Percentiles rank a stretch among this genome's conserved stretches.
These are phyloP conservation scores for Phaeosphaeria sp. DNA, from an alignment of 2,329 filamentous ascomycete genomes.

Conservation along the genomic window DNA sequence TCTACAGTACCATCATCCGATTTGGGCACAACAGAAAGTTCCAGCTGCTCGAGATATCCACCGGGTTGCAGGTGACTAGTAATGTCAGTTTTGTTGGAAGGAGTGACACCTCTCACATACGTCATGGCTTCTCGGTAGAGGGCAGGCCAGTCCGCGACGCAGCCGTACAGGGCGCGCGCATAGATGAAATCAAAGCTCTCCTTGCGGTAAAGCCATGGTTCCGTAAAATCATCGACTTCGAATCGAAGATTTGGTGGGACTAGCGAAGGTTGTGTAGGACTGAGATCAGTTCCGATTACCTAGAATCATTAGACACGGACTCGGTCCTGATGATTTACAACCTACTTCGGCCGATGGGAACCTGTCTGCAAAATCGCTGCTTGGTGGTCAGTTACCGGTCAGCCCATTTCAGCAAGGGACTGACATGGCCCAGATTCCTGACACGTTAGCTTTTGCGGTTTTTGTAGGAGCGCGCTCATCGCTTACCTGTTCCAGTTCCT, in stretches of 20 bases:
- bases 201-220: slow-evolving; percentile 36
- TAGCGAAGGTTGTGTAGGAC: slow-evolving; percentile 48
- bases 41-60: slow-evolving; percentile 34
- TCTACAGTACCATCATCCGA: slow-evolving; percentile 36
- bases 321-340: not conserved
- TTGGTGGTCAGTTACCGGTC: slow-evolving; percentile 1
- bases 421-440: slow-evolving; percentile 51
- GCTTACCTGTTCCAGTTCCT: slow-evolving; percentile 47
- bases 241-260: slow-evolving; percentile 41
- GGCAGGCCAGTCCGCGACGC: slow-evolving; percentile 27
- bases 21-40: slow-evolving; percentile 29
- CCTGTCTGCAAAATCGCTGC: slow-evolving; percentile 48
- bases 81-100: not conserved
- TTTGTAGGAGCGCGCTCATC: not conserved
- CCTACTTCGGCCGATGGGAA: slow-evolving; percentile 42
- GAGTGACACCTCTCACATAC: slow-evolving; percentile 19
- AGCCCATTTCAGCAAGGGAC: slow-evolving; percentile 6
- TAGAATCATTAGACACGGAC: slow-evolving; percentile 20
- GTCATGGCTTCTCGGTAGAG: slow-evolving; percentile 26
- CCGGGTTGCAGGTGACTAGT: slow-evolving; percentile 38
- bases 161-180: slow-evolving; percentile 23
- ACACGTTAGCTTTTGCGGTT: slow-evolving; percentile 12
- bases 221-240: slow-evolving; percentile 42
- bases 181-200: slow-evolving; percentile 33
- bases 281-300: slow-evolving; percentile 46